Percentiles rank a stretch among this genome's conserved stretches.
Conservation (phyloP, 306 rosid species). For the Leucaena leucocephala region DNA sequence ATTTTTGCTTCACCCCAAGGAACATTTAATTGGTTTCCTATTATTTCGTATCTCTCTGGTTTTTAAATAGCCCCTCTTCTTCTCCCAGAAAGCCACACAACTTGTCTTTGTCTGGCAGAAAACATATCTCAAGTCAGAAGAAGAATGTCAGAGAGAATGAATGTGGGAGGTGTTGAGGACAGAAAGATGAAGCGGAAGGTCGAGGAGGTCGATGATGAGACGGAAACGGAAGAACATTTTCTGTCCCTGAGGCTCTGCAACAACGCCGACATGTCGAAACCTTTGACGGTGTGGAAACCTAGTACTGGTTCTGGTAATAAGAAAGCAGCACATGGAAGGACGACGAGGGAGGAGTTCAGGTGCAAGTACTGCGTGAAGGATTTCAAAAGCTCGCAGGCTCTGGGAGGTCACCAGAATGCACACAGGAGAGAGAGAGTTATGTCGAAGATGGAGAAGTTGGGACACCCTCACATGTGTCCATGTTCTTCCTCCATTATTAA, state of each 20-base stretch:
- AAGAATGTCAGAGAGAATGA: background rate
- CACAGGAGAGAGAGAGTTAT: constrained; percentile 10
- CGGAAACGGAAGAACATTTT: background rate
- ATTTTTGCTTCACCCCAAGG: background rate
- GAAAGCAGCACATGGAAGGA: background rate
- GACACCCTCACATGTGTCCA: background rate
- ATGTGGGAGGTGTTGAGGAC: background rate
- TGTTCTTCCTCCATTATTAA: background rate
- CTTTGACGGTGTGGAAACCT: background rate
- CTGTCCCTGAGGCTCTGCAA: background rate
- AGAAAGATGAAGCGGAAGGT: background rate
- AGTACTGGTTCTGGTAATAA: background rate
- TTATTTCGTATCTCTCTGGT: background rate
- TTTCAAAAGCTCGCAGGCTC: constrained; percentile 9
- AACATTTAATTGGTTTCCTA: background rate
- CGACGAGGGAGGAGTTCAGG: background rate
- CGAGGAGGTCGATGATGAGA: background rate
- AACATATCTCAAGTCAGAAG: background rate
- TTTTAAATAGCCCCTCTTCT: constrained; percentile 4
- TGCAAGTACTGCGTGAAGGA: constrained; percentile 3
- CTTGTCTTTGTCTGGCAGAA: background rate
- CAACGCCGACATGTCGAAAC: constrained; percentile 1
- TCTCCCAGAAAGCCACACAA: background rate
- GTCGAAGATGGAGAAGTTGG: background rate
- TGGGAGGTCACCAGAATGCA: constrained; percentile 17